A percentile compares a stretch with the other conserved stretches of the same genome.
Evolutionary conservation across 2,329 filamentous ascomycete genomes (phyloP).

Genomic region (Coniochaeta prunicola): DNA sequence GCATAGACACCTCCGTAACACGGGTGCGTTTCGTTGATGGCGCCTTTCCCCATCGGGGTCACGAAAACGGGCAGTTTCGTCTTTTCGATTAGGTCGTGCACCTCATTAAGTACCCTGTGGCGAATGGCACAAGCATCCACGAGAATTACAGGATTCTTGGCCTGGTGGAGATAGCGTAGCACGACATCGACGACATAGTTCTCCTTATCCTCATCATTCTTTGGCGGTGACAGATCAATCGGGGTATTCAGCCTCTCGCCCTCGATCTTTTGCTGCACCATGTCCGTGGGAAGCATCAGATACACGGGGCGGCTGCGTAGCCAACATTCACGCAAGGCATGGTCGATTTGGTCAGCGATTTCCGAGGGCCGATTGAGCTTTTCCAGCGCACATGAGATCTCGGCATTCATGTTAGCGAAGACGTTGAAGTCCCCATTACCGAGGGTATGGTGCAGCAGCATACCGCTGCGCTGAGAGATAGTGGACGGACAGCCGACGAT

Average conservation of each 20-base stretch:
- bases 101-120: constrained; percentile 65
- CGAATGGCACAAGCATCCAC: constrained; percentile 79
- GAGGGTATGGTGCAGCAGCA: constrained; percentile 60
- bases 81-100: constrained; percentile 64
- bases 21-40: constrained; percentile 67
- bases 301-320: constrained; percentile 73
- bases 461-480: constrained; percentile 37
- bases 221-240: constrained; percentile 57
- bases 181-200: constrained; percentile 78
- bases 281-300: constrained; percentile 74
- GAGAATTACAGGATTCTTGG: constrained; percentile 69
- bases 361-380: constrained; percentile 63
- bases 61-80: constrained; percentile 75
- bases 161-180: constrained; percentile 62
- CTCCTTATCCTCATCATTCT: constrained; percentile 65
- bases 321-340: constrained; percentile 68
- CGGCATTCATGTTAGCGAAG: constrained; percentile 69
- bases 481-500: constrained; percentile 51
- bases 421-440: constrained; percentile 76
- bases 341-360: constrained; percentile 69
- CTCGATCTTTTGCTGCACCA: constrained; percentile 69
- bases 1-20: constrained; percentile 81
- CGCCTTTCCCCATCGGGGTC: constrained; percentile 86
- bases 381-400: constrained; percentile 64
- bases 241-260: constrained; percentile 63